phyloP scores from a whole-genome alignment of 768 basidiomycete species.

The Cantharellus anzutake region DNA sequence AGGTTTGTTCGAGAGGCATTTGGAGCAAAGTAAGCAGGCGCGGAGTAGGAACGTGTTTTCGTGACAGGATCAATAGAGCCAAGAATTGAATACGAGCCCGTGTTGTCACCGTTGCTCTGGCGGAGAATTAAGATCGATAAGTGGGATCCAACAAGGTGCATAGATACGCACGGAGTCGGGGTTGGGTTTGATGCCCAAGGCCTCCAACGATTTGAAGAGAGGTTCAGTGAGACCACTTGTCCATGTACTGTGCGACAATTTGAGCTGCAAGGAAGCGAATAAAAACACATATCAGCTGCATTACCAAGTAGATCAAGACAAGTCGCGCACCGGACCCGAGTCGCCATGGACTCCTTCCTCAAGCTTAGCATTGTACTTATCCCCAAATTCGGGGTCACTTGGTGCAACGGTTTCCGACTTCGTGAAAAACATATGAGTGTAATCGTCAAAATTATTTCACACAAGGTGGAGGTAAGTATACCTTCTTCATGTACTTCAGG shows the following conservation, averaged over 20 bases:
- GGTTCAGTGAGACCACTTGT: neutral
- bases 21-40: constrained; percentile 6
- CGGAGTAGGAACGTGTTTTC: constrained; percentile 1
- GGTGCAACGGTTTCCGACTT: constrained; percentile 7
- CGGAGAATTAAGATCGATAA: too few species aligned
- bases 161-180: constrained; percentile 3
- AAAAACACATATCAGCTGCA: neutral
- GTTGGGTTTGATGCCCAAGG: constrained; percentile 4
- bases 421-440: constrained; percentile 4
- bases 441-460: neutral
- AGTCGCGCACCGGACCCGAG: constrained; percentile 4
- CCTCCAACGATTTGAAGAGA: constrained; percentile 7
- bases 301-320: neutral
- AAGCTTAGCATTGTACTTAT: constrained; percentile 6
- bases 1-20: constrained; percentile 18
- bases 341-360: constrained; percentile 5
- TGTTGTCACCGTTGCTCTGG: constrained; percentile 3
- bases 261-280: neutral
- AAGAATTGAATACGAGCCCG: constrained; percentile 5
- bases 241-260: neutral
- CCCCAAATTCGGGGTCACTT: constrained; percentile 1
- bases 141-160: too few species aligned
- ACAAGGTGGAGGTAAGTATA: neutral
- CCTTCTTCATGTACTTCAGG: constrained; percentile 6
- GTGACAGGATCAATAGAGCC: constrained; percentile 7